A percentile compares a stretch with the other conserved stretches of the same genome.
Conservation (phyloP, 805 yeast species). For the Metschnikowia hibisci region DNA sequence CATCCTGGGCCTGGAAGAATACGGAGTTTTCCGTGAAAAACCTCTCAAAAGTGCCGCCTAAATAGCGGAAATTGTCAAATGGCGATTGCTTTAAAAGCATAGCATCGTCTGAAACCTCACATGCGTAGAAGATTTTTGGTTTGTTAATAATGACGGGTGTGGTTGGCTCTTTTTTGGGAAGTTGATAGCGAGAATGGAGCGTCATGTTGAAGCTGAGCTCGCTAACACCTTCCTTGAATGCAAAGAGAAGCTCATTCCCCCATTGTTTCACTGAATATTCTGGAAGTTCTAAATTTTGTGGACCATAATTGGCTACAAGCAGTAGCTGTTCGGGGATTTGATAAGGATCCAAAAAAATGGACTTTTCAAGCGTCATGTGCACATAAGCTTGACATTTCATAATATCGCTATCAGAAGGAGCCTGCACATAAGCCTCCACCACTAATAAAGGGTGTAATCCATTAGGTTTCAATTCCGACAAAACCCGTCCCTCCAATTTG, state of each 20-base stretch:
- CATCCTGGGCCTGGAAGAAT: conserved; percentile 28
- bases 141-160: conserved; percentile 17
- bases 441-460: conserved; percentile 38
- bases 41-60: conserved; percentile 35
- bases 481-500: background rate
- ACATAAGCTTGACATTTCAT: conserved; percentile 30
- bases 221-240: conserved; percentile 16
- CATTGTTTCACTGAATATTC: conserved; percentile 34
- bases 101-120: conserved; percentile 28
- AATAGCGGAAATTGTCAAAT: conserved; percentile 25
- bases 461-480: conserved; percentile 16
- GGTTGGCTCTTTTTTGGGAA: conserved; percentile 19
- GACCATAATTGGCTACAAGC: conserved; percentile 29
- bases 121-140: conserved; percentile 36
- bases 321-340: conserved; percentile 27
- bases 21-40: conserved; percentile 40
- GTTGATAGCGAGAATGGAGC: conserved; percentile 40
- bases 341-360: conserved; percentile 37
- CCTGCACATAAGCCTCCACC: conserved; percentile 10
- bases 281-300: conserved; percentile 37
- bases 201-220: conserved; percentile 18
- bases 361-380: conserved; percentile 29
- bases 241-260: conserved; percentile 39
- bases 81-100: conserved; percentile 33
- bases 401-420: conserved; percentile 23